A percentile compares a stretch with the other conserved stretches of the same genome.
Conservation (phyloP, 371 early-diverging fungal species). For the Mucor indicus region DNA sequence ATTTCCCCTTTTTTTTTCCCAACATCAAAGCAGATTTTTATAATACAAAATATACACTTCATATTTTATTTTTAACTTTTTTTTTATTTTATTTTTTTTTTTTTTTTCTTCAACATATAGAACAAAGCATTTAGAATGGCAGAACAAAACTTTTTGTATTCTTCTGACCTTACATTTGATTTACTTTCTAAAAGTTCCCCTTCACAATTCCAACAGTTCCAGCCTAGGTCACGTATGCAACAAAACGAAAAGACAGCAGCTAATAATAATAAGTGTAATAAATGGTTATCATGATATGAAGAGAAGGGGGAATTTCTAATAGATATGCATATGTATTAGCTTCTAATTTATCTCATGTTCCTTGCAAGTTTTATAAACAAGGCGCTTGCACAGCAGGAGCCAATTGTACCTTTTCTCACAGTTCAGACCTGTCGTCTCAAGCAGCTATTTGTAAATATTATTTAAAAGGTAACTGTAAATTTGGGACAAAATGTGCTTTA, state of each 20-base stretch:
- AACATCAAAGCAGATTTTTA: too few species aligned
- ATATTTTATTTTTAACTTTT: not conserved
- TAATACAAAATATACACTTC: not conserved
- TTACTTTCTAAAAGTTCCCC: conserved; percentile 32
- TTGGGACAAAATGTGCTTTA: conserved; percentile 76
- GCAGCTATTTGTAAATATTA: conserved; percentile 73
- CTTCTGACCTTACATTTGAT: conserved; percentile 12
- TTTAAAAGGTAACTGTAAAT: conserved; percentile 79
- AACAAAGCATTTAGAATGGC: conserved; percentile 6
- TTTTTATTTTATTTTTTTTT: conserved; percentile 7
- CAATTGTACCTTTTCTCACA: conserved; percentile 77
- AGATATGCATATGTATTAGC: conserved; percentile 10
- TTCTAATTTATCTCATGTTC: conserved; percentile 61
- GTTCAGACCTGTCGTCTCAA: conserved; percentile 55
- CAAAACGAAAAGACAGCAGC: not conserved
- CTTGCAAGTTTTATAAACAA: conserved; percentile 79
- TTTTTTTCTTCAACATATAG: not conserved
- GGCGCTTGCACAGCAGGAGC: conserved; percentile 77
- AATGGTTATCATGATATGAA: not conserved
- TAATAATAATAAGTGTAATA: not conserved
- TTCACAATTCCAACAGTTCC: conserved; percentile 22
- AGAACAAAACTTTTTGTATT: conserved; percentile 14
- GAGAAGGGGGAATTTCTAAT: not conserved
- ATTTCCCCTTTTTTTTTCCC: too few species aligned
- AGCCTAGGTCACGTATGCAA: conserved; percentile 22